These are phyloP conservation scores for Ruellia speciosa DNA, from an alignment of 305 asterid species.

Conservation along the genomic window DNA sequence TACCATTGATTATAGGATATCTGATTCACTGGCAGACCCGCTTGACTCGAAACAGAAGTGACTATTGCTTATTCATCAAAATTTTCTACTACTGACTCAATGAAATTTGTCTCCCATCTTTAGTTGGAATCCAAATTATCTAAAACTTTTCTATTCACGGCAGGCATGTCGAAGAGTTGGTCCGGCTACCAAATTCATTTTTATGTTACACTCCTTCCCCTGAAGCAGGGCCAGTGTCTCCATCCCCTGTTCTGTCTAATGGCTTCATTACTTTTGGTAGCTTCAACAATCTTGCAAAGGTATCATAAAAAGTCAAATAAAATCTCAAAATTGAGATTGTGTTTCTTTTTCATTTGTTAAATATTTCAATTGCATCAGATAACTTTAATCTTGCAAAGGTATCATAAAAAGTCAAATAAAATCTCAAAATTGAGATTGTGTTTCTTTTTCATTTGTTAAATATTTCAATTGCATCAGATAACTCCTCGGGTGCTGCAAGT, in stretches of 20 bases:
- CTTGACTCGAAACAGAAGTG: conserved; percentile 77
- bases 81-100: conserved; percentile 5
- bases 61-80: conserved; percentile 15
- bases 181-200: conserved; percentile 74
- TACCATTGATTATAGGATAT: conserved; percentile 86
- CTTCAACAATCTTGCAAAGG: conserved; percentile 99
- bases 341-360: conserved; percentile 13
- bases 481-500: conserved; percentile 93
- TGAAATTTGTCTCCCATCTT: conserved; percentile 16
- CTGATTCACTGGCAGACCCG: conserved; percentile 85
- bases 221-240: conserved; percentile 86
- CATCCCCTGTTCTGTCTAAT: conserved; percentile 83
- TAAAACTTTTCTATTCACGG: conserved; percentile 25
- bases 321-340: too few species aligned
- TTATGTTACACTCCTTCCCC: conserved; percentile 96
- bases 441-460: conserved; percentile 14
- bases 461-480: conserved; percentile 44
- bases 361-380: conserved; percentile 43
- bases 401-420: too few species aligned
- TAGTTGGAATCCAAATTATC: conserved; percentile 14
- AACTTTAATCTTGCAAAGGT: conserved; percentile 99
- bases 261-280: conserved; percentile 97
- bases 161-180: conserved; percentile 96
- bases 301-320: too few species aligned
- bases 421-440: too few species aligned